Base-by-base conservation (phyloP, 345 rosid species). In the Gossypium mustelinum region DNA sequence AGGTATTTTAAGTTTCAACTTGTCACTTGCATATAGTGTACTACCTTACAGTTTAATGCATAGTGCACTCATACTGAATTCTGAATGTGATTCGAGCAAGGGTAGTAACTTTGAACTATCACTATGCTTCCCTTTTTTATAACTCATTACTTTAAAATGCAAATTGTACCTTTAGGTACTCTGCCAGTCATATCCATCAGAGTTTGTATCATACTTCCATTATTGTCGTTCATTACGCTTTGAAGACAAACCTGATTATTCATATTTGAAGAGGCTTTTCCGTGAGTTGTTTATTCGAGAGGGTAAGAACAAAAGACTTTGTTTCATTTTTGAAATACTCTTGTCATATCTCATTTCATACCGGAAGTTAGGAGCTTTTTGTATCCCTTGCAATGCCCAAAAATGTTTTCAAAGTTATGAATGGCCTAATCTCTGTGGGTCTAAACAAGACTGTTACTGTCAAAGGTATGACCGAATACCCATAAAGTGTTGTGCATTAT, bases 251-350 rank as follows among this genome's bases (percentile, higher is more conserved):
- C 41, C 41, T 7, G 41, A 34, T 34, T 34, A 34, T 34, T 34
- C 41, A 34, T 34, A 34, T 34, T 80, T 89, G 78, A 89, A 89
- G 67, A 81, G 90, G 73, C 83, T 89, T n/a, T 86, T 89, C 78
- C 87, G 94, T 13, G 94, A 89, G 73, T 86, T 89, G 73, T 89
- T 88, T 73, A 87, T 89, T 74, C 92, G 94, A 65, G 92, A 89
- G 86, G 94, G 94, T 88, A 75, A 17, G 75, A 58, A 45, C 3
- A 51, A 41, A 64, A 41, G 50, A 41, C 9, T 64, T 41, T 5
- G 48, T 58, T 55, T 51, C 47, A 39, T 9, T 34, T 71, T 25
- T 12, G 4, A 12, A 55, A 39, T 39, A n/a, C 34, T 41, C 9
- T 16, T 58, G 12, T 50, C 11, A 39, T 48, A 17, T 50, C 51